A percentile compares a stretch with the other conserved stretches of the same genome.
These are phyloP conservation scores for Metschnikowia koreensis DNA, from an alignment of 805 yeast genomes.

Conservation along the genomic window DNA sequence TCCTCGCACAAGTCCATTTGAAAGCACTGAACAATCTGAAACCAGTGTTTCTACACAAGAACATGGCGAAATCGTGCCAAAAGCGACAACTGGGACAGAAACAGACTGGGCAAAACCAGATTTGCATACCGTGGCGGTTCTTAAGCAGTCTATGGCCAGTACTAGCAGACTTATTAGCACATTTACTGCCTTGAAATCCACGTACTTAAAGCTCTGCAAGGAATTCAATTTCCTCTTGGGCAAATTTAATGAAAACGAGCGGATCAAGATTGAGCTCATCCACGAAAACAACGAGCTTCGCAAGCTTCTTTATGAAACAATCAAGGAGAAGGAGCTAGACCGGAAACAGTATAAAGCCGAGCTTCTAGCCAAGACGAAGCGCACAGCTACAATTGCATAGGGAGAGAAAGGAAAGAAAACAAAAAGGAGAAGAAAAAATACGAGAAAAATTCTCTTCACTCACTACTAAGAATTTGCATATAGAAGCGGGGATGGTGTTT, in stretches of 20 bases:
- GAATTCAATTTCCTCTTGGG: conserved; percentile 36
- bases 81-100: neutral
- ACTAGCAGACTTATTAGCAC: conserved; percentile 29
- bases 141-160: conserved; percentile 26
- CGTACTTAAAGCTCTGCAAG: conserved; percentile 38
- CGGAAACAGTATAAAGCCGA: conserved; percentile 17
- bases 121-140: conserved; percentile 17
- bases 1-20: conserved; percentile 14
- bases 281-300: conserved; percentile 36
- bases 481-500: neutral
- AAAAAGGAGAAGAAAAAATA: neutral
- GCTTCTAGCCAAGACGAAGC: conserved; percentile 1
- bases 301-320: conserved; percentile 27
- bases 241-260: conserved; percentile 38
- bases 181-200: conserved; percentile 32
- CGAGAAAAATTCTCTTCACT: neutral
- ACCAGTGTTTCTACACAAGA: conserved; percentile 14
- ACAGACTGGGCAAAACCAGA: conserved; percentile 3
- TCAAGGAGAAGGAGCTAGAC: conserved; percentile 26
- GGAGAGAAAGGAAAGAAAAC: neutral
- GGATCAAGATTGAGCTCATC: conserved; percentile 32
- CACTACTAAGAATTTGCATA: neutral
- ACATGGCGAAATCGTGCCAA: neutral
- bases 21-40: conserved; percentile 11
- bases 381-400: neutral